Percentiles rank a stretch among this genome's conserved stretches.
Conservation (phyloP, 129 eudicot genomes). For the Flaveria brownii region DNA sequence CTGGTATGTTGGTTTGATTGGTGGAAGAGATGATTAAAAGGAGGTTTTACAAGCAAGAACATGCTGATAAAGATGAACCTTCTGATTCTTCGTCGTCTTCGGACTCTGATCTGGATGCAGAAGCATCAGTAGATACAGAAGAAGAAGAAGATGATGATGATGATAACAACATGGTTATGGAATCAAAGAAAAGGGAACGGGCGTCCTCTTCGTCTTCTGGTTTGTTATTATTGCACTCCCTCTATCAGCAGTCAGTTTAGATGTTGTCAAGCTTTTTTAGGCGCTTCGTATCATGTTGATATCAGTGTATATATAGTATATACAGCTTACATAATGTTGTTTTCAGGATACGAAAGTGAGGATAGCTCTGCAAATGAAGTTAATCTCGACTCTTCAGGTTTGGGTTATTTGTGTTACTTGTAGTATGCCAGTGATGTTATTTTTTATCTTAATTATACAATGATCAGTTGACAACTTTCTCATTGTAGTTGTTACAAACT, state of each 20-base stretch:
- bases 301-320: background rate
- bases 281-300: background rate
- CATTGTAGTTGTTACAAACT: background rate
- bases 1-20: constrained; percentile 22
- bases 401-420: constrained; percentile 10
- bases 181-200: constrained; percentile 37
- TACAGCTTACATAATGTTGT: background rate
- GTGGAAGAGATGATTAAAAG: constrained; percentile 70
- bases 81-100: constrained; percentile 75
- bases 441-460: background rate
- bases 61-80: constrained; percentile 69
- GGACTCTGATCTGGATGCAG: constrained; percentile 68
- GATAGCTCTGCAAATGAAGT: constrained; percentile 85
- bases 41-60: constrained; percentile 81
- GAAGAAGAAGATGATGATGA: constrained; percentile 46
- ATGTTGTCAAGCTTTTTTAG: background rate
- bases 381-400: constrained; percentile 80
- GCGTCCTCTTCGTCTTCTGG: constrained; percentile 67
- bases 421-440: background rate
- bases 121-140: constrained; percentile 49
- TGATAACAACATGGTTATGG: constrained; percentile 33
- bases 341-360: constrained; percentile 89
- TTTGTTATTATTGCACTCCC: constrained; percentile 17
- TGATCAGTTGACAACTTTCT: background rate
- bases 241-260: background rate